Evolutionary conservation across 1,139 yeast genomes (phyloP), one percentile per base, ranked within the genome.

Genomic region (Wickerhamomyces sp.): DNA sequence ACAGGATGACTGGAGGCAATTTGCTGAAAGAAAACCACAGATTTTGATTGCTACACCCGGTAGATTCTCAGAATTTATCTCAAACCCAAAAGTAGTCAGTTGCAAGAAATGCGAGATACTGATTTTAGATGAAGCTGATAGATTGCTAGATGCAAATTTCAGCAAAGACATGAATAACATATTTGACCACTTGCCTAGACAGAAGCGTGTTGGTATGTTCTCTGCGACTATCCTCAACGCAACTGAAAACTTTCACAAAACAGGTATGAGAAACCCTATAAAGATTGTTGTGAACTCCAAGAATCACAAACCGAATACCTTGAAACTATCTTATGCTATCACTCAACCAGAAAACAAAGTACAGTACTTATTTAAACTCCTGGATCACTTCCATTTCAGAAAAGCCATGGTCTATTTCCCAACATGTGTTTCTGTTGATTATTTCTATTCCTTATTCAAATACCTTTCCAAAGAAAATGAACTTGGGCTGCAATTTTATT

Each of bases 1-100:
- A 0, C 76, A 93, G 54, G 91, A 87, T 46, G 98, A 93, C 63
- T 59, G 87, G 33, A 81, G 81, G 41, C 54, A 57, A 4, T 90
- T 82, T 60, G 58, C 75, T 26, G 68, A 70, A 10, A 59, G 68
- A 3, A 71, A 69, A 50, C 90, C 96, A 1, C 91, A 86, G 43
- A 78, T 91, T 39, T 60, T 94, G 35, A 81, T 94, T 23, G 97
- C 95, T 1, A 93, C 99, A 0, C 99, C 99, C 0, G 99, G 99
- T 4, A 76, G 99, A 59, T 63, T 89, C 36, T 65, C 84, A 27
- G 97, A 93, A 52, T 83, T 94, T 55, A 61, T 93, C 33, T 63
- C 65, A 31, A 57, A 69, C 4, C 61, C 72, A 10, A 66, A 66
- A 32, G 57, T 64, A 23, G 79, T 84, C 1, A 77, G 78, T 53